Evolutionary conservation across 1,284 basidiomycete genomes (phyloP).

Genomic region (Tranzscheliella williamsii): DNA sequence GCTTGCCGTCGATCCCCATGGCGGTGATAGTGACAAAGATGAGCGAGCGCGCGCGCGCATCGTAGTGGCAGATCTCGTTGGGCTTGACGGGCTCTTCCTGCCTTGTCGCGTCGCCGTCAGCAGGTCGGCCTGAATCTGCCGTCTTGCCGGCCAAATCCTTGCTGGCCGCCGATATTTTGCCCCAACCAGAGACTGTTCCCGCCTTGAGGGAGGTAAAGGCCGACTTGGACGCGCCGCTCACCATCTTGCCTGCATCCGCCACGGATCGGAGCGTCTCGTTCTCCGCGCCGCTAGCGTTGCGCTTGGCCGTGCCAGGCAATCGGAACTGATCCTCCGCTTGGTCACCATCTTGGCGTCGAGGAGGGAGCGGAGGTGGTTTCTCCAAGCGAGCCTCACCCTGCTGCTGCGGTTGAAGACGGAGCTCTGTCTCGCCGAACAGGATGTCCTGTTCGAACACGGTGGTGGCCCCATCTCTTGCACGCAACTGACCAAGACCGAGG

Average conservation of each 20-base stretch:
- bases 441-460: constrained; percentile 51
- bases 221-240: constrained; percentile 23
- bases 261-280: background rate
- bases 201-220: constrained; percentile 31
- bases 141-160: constrained; percentile 16
- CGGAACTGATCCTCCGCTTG: background rate
- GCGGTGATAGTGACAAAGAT: constrained; percentile 47
- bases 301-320: background rate
- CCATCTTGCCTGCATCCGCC: constrained; percentile 14
- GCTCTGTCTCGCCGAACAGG: constrained; percentile 40
- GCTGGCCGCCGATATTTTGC: constrained; percentile 28
- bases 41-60: constrained; percentile 47
- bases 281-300: background rate
- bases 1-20: constrained; percentile 36
- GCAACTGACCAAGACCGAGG: constrained; percentile 48
- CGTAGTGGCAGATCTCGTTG: constrained; percentile 54
- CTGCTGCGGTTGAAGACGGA: constrained; percentile 4
- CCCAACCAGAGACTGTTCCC: constrained; percentile 26
- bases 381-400: background rate
- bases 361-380: background rate
- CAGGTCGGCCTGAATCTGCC: background rate
- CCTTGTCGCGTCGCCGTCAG: background rate
- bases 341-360: background rate
- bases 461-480: constrained; percentile 45
- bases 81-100: constrained; percentile 39